Evolutionary conservation across 352 stramenopile species (phyloP), one percentile per base, ranked within the genome.

Genomic region (Globisporangium middletonii): DNA sequence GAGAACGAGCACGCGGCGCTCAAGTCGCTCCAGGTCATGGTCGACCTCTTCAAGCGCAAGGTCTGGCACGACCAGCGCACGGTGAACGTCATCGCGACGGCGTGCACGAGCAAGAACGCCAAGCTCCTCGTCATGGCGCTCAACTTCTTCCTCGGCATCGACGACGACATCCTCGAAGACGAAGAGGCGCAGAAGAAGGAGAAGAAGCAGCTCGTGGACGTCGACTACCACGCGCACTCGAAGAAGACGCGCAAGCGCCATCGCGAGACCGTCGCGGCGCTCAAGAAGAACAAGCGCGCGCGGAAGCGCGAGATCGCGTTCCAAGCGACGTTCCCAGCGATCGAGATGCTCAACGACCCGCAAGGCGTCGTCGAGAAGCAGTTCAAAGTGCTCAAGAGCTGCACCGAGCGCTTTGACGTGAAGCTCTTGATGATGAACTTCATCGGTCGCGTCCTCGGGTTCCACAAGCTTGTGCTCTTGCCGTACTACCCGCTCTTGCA

Each of bases 351-450:
- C 19, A 94, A 99, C 58, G 96, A 99, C 72, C 96, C 97, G 27
- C 93, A 98, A 58, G 94, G 95, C 50, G 73, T 98, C 19, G 90
- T 80, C 30, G 96, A 99, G 69, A 83, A 85, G 62, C 83, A 99
- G 41, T 77, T 99, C 56, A 97, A 97, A 63, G 71, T 92, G 37
- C 77, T 97, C 35, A 94, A 86, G 62, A 77, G 59, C 67, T 98
- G 68, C 59, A 95, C 86, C 5, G 85, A 97, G 61, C 82, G 83
- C 35, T 97, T 97, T 42, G 87, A 98, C 62, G 84, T 96, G 49
- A 98, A 98, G 63, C 79, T 99, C 52, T 75, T 99, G 23, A 97
- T 99, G 88, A 98, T 99, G 81, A 98, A 99, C 77, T 98, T 99
- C 67, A 97, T 99, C 47, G 96, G 94, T 15, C 87, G 97, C 15